Conservation (phyloP, 2,329 filamentous ascomycete genomes). For the Bipolaris bicolor region DNA sequence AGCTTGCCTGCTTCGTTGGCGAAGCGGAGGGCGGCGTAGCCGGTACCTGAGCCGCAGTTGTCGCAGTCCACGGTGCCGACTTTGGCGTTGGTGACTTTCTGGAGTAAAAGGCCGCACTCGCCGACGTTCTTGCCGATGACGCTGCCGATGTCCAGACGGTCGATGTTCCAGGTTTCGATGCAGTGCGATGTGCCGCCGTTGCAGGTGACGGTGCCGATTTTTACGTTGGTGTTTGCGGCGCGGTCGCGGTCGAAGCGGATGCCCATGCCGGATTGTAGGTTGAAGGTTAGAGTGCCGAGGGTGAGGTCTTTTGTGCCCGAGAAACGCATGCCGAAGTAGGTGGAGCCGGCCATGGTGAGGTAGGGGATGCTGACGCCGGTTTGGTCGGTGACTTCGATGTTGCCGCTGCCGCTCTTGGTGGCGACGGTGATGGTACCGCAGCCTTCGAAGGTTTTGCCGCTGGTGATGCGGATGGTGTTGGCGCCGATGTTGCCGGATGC, state of each 20-base stretch:
- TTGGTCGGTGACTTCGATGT: slow-evolving; percentile 60
- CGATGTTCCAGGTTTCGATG: slow-evolving; percentile 66
- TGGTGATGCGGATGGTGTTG: slow-evolving; percentile 58
- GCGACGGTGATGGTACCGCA: slow-evolving; percentile 62
- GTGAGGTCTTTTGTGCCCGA: slow-evolving; percentile 58
- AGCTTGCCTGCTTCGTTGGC: slow-evolving; percentile 63
- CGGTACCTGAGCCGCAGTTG: slow-evolving; percentile 60
- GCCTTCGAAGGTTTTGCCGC: slow-evolving; percentile 64
- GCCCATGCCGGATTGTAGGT: slow-evolving; percentile 60
- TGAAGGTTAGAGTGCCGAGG: slow-evolving; percentile 62
- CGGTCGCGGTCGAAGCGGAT: slow-evolving; percentile 65
- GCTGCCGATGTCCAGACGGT: slow-evolving; percentile 58
- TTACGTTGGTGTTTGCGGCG: slow-evolving; percentile 60
- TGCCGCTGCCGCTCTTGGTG: slow-evolving; percentile 54
- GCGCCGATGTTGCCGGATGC: slow-evolving; percentile 63
- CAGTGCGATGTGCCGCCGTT: slow-evolving; percentile 62
- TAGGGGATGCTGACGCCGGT: slow-evolving; percentile 61
- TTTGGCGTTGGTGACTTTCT: slow-evolving; percentile 59
- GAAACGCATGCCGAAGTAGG: slow-evolving; percentile 64
- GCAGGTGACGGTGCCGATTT: slow-evolving; percentile 60
- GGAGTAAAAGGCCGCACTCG: slow-evolving; percentile 63
- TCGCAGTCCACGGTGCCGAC: slow-evolving; percentile 63
- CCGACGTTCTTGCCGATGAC: slow-evolving; percentile 62
- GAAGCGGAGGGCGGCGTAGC: slow-evolving; percentile 64
- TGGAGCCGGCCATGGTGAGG: slow-evolving; percentile 63